Evolutionary conservation across 257 asterid genomes (phyloP), one percentile per base, ranked within the genome.

Genomic region (Leonotis leonurus): DNA sequence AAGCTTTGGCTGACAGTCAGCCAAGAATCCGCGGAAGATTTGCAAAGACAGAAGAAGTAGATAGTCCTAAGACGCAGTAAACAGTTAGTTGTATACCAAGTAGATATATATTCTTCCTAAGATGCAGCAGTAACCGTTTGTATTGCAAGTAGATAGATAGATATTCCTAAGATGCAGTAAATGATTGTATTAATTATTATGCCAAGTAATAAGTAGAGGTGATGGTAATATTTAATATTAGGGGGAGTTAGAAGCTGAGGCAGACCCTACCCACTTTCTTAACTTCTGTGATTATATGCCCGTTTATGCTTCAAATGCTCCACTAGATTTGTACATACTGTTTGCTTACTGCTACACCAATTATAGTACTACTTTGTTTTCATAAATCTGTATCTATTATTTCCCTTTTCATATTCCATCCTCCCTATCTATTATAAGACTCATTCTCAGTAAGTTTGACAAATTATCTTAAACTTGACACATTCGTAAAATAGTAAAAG

Each of bases 1-100:
- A 90, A 78, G 96, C 87, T 16, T 69, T 90, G 56, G 97, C 97
- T 1, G 97, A 90, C 67, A 83, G 83, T 70, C 97, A 90, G 62
- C 97, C 97, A 4, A 79, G 97, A 73, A 78, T 90, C 67, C 92
- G 97, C 1, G 96, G 97, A 63, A 74, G 97, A 68, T 90, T 90
- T 37, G 97, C 97, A 1, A 90, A 75, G 78, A 78, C 96, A 0
- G 95, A 90, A 53, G 84, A 78, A 76, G 29, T 44, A 4, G 78
- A 76, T 35, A 13, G 73, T 48, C 9, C 3, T 33, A 78, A 75
- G 84, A 81, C 76, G 81, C 77, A 43, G 41, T 66, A 56, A 72
- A n/a, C n/a, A n/a, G n/a, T n/a, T n/a, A n/a, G n/a, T n/a, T n/a
- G n/a, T n/a, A n/a, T n/a, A n/a, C n/a, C n/a, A n/a, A n/a, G n/a